A percentile compares a stretch with the other conserved stretches of the same genome.
phyloP scores from a whole-genome alignment of 2,329 filamentous ascomycete genomes.

The Ceratocystis variospora region DNA sequence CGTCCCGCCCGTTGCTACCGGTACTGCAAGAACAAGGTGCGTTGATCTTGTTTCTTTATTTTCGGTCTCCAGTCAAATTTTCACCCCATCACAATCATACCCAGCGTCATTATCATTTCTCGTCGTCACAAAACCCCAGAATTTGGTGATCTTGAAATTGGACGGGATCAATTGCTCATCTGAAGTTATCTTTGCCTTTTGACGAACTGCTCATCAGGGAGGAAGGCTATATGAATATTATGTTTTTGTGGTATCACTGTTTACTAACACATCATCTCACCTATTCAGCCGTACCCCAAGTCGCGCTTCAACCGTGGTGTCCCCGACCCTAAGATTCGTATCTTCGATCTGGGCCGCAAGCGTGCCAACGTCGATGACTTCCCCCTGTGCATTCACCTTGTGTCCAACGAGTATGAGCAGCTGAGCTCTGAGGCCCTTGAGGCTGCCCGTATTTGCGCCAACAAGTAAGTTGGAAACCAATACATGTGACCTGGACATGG shows the following conservation, averaged over 20 bases:
- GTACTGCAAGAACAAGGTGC: constrained; percentile 99
- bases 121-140: neutral
- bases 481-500: neutral
- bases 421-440: constrained; percentile 98
- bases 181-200: neutral
- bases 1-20: constrained; percentile 99
- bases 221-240: neutral
- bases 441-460: constrained; percentile 99
- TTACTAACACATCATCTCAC: constrained; percentile 21
- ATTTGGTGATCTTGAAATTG: neutral
- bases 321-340: constrained; percentile 69
- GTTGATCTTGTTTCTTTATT: constrained; percentile 26
- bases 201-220: neutral
- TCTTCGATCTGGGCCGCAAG: constrained; percentile 99
- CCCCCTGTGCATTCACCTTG: constrained; percentile 96
- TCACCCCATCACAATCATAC: neutral
- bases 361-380: constrained; percentile 98
- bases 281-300: constrained; percentile 80
- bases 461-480: constrained; percentile 48
- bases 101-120: neutral
- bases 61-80: constrained; percentile 8
- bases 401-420: constrained; percentile 99
- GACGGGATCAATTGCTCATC: neutral
- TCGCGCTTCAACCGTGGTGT: constrained; percentile 99
- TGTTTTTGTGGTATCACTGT: neutral